Conservation (phyloP, 352 stramenopile species). For the Globisporangium nunn region DNA sequence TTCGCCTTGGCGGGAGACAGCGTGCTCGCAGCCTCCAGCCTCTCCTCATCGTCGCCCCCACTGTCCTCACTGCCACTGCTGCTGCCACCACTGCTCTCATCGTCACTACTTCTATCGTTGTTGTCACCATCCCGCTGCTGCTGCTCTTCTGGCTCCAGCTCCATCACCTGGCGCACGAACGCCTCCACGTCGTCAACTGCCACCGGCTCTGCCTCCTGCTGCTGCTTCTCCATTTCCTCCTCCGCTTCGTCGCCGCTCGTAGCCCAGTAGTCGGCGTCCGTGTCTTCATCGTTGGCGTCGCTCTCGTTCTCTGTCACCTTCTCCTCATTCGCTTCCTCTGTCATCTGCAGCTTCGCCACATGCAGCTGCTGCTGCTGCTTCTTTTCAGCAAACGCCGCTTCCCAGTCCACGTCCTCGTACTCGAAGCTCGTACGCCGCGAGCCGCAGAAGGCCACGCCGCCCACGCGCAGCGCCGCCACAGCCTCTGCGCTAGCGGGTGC, state of each 20-base stretch:
- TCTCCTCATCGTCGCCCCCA: slow-evolving; percentile 3
- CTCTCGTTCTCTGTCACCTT: slow-evolving; percentile 1
- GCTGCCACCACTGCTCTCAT: not conserved
- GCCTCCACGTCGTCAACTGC: slow-evolving; percentile 26
- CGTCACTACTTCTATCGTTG: not conserved
- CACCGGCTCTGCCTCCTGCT: not conserved
- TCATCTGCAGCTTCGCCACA: not conserved
- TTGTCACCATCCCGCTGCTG: slow-evolving; percentile 1
- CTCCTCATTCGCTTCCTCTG: not conserved
- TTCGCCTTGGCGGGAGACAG: not conserved
- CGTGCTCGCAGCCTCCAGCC: not conserved
- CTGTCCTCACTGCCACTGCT: not conserved
- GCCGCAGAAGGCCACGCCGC: slow-evolving; percentile 21
- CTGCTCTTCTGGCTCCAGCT: slow-evolving; percentile 2
- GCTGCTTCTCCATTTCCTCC: not conserved
- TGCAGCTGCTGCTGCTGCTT: not conserved
- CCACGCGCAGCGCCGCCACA: slow-evolving; percentile 11
- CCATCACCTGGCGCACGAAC: slow-evolving; percentile 32
- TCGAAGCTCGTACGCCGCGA: slow-evolving; percentile 20
- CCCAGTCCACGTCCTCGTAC: slow-evolving; percentile 10
- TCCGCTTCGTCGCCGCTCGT: slow-evolving; percentile 8
- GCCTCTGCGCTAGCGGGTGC: slow-evolving; percentile 3
- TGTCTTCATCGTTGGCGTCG: slow-evolving; percentile 9
- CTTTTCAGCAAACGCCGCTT: slow-evolving; percentile 2
- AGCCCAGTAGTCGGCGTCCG: slow-evolving; percentile 16